Percentiles rank a stretch among this genome's conserved stretches.
Conservation (phyloP, 2,329 filamentous ascomycete species). For the Exophiala lecanii-corni region DNA sequence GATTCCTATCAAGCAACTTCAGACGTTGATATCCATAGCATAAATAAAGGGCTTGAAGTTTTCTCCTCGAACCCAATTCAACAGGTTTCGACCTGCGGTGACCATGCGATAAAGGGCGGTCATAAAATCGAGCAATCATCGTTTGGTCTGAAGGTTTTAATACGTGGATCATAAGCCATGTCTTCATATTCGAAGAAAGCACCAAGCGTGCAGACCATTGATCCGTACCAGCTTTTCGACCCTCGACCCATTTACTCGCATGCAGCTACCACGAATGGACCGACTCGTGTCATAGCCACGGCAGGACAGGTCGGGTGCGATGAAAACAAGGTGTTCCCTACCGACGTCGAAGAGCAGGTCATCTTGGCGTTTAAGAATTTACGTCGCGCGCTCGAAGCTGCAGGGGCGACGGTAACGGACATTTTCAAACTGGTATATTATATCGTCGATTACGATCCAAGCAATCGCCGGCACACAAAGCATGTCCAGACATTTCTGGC, state of each 20-base stretch:
- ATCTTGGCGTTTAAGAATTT: conserved; percentile 39
- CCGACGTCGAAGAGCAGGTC: conserved; percentile 41
- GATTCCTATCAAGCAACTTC: too few species aligned
- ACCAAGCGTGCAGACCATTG: conserved; percentile 16
- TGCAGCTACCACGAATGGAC: conserved; percentile 12
- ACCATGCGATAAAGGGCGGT: too few species aligned
- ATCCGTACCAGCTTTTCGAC: conserved; percentile 12
- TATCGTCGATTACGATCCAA: conserved; percentile 43
- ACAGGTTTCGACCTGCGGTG: too few species aligned
- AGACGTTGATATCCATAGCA: too few species aligned
- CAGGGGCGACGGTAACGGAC: conserved; percentile 34
- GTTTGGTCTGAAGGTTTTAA: too few species aligned
- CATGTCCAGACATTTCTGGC: conserved; percentile 37
- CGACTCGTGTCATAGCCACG: conserved; percentile 15
- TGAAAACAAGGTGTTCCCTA: conserved; percentile 31
- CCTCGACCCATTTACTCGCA: conserved; percentile 19
- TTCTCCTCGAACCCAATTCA: too few species aligned
- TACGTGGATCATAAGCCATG: too few species aligned
- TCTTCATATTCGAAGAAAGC: conserved; percentile 7
- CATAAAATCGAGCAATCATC: too few species aligned
- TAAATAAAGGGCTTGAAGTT: too few species aligned
- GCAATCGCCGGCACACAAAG: conserved; percentile 34
- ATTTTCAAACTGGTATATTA: conserved; percentile 42
- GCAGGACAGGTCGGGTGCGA: conserved; percentile 36
- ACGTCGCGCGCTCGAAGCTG: conserved; percentile 33